These are phyloP conservation scores for Pleoardoris graminearum DNA, from an alignment of 2,329 filamentous ascomycete genomes.

Conservation along the genomic window DNA sequence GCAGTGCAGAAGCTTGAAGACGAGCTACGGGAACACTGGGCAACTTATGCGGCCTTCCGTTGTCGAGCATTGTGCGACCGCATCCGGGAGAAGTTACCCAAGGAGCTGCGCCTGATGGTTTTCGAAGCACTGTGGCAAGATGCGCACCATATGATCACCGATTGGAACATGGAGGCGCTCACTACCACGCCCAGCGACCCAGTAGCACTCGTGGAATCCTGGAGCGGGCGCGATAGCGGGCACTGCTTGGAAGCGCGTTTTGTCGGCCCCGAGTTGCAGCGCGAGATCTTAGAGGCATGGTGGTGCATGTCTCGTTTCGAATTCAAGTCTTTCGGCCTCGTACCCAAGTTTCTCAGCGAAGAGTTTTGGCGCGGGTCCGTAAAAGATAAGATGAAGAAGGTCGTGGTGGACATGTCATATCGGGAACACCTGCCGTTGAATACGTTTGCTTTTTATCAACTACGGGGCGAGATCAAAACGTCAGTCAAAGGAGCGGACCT, in stretches of 20 bases:
- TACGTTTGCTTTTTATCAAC: no score
- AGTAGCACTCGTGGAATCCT: background rate
- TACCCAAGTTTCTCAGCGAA: background rate
- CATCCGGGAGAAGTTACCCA: background rate
- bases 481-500: background rate
- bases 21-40: background rate
- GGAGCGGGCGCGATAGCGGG: background rate
- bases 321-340: background rate
- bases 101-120: background rate
- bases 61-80: background rate
- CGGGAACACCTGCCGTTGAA: background rate
- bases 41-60: background rate
- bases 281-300: background rate
- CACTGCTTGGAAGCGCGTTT: constrained; percentile 4
- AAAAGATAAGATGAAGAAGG: background rate
- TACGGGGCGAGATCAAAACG: background rate
- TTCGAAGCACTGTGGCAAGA: background rate
- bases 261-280: background rate
- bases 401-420: background rate
- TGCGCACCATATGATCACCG: background rate
- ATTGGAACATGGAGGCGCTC: background rate
- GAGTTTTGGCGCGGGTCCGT: background rate
- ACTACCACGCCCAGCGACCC: background rate
- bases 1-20: background rate
- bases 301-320: constrained; percentile 1